Base-by-base conservation (phyloP, 2,329 filamentous ascomycete genomes). In the Ophiostoma pallidulum region DNA sequence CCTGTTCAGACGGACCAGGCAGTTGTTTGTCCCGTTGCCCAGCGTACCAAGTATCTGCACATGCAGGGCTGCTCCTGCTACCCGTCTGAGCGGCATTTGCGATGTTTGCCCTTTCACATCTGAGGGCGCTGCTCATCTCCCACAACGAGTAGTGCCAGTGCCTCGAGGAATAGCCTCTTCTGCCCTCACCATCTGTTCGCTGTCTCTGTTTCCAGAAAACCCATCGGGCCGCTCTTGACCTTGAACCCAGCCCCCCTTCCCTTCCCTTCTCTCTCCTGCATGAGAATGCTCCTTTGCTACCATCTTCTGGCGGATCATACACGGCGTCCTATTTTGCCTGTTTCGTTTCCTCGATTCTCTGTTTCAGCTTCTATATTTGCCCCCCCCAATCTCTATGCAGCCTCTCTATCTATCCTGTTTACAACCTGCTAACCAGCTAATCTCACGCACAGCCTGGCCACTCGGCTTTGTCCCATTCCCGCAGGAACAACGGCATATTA, bases 291-390 rank as follows among this genome's bases (percentile, higher is more conserved):
- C 39, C 35, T 12, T 26, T 8, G 19, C 18, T 37, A 26, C 19
- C 28, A 33, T 32, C 43, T 32, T 29, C 14, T 36, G 26, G 45
- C 28, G 41, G 45, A 50, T 52, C 50, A 52, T 28, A 50, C 50
- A 47, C 19, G 10, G 40, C 18, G 40, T 14, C 39, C 41, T 33
- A 45, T 52, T 51, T 51, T 53, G 41, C 47, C 47, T 28, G 19
- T 37, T 41, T n/a, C n/a, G 19, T 37, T 20, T 47, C 36, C 41
- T 46, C 20, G 41, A 38, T n/a, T 31, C 42, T 33, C 19, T 38
- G 47, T 50, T 52, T 52, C 50, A 49, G 43, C 35, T 20, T 24
- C 18, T 8, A 36, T 37, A 12, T 28, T 26, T 31, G 18, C 14
- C 18, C 18, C 35, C 18, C 24, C 13, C 22, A n/a, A n/a, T n/a